Base-by-base conservation (phyloP, 495 filamentous ascomycete genomes). In the Corynascus novoguineensis region DNA sequence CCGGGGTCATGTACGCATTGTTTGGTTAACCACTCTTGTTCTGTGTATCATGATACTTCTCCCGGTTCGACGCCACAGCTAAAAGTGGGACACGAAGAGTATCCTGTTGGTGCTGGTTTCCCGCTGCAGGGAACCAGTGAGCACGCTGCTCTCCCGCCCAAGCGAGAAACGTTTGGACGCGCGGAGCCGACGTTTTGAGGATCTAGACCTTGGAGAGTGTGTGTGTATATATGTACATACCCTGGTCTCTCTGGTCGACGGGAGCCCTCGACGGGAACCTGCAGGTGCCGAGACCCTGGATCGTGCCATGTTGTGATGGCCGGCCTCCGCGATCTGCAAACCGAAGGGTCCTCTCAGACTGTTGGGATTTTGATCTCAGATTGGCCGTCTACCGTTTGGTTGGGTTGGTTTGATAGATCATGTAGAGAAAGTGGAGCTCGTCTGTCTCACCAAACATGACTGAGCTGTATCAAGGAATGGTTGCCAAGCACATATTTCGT, bases 281-380 rank as follows among this genome's bases (percentile, higher is more conserved):
- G 53, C 53, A 55, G 42, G 42, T 38, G 53, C 44, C 53, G 24
- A 11, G 24, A 40, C 44, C 53, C 44, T 48, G 42, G 44, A 49
- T 48, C 53, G 40, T 37, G 31, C 32, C 21, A 47, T 47, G 37
- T 31, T 41, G 17, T 35, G 25, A n/a, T 37, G 14, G 7, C 9
- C 27, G 35, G 21, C 12, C 1, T 7, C 48, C 3, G 9, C 2
- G 32, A 37, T 40, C 49, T 40, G 49, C 49, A 51, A 51, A 51
- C 49, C 32, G 24, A 11, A 27, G 22, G 49, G 21, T 19, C 6
- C 21, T 21, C 14, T 38, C n/a, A n/a, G 19, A 28, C 48, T 34
- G 47, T 35, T 50, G 47, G n/a, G n/a, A 2, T 31, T 50, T 31
- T 17, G 47, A 1, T 37, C 25, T 37, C n/a, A 19, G 22, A 19